Conservation (phyloP, 2,329 filamentous ascomycete species). For the Aspergillus calidoustus region DNA sequence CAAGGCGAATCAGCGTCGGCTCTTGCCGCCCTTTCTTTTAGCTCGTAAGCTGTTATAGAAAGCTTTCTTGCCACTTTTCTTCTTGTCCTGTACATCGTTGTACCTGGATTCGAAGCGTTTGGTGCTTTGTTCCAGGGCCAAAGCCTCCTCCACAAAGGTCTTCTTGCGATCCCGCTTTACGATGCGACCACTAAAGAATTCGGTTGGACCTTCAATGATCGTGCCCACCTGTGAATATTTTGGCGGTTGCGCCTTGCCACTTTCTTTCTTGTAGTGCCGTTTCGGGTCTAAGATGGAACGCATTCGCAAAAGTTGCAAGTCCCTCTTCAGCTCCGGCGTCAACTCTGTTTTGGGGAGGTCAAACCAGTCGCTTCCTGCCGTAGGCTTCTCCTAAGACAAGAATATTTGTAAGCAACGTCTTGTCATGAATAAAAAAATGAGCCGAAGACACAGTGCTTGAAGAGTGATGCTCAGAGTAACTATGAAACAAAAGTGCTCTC, state of each 20-base stretch:
- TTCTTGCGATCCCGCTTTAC: slow-evolving; percentile 85
- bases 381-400: slow-evolving; percentile 58
- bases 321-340: slow-evolving; percentile 83
- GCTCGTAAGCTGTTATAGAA: slow-evolving; percentile 81
- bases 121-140: slow-evolving; percentile 68
- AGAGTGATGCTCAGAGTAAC: slow-evolving; percentile 66
- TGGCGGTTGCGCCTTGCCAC: slow-evolving; percentile 70
- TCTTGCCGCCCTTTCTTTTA: slow-evolving; percentile 50
- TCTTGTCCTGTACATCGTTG: slow-evolving; percentile 77
- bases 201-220: slow-evolving; percentile 84
- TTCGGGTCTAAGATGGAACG: slow-evolving; percentile 87
- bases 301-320: slow-evolving; percentile 88
- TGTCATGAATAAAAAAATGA: slow-evolving; percentile 8
- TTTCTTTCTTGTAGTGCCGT: slow-evolving; percentile 87
- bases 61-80: slow-evolving; percentile 85
- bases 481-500: slow-evolving; percentile 70
- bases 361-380: slow-evolving; percentile 84
- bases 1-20: slow-evolving; percentile 23
- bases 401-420: slow-evolving; percentile 17
- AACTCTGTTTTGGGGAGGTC: slow-evolving; percentile 82
- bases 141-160: slow-evolving; percentile 83
- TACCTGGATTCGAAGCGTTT: slow-evolving; percentile 87
- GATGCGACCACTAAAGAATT: slow-evolving; percentile 80
- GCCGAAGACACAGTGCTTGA: slow-evolving; percentile 11
- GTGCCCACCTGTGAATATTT: slow-evolving; percentile 89